Percentiles rank a stretch among this genome's conserved stretches.
phyloP scores from a whole-genome alignment of 1,284 basidiomycete genomes.

The Pseudozyma sp. region DNA sequence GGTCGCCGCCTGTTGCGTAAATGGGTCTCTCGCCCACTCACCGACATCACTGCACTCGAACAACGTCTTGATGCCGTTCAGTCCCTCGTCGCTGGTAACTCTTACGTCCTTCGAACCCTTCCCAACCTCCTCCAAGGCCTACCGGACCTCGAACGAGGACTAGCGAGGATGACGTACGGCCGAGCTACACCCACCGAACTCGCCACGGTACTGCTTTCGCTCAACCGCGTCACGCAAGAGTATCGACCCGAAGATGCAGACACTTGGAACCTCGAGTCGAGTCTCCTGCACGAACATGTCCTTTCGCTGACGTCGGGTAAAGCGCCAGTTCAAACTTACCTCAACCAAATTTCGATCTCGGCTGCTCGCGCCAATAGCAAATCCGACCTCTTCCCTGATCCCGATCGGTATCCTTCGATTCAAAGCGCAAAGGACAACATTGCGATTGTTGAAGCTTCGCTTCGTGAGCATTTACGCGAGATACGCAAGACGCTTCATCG shows the following conservation, averaged over 20 bases:
- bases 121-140: constrained; percentile 74
- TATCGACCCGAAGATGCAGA: constrained; percentile 73
- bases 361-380: constrained; percentile 79
- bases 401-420: constrained; percentile 78
- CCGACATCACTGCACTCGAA: constrained; percentile 76
- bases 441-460: constrained; percentile 77
- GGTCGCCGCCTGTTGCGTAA: constrained; percentile 83
- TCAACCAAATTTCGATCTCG: constrained; percentile 76
- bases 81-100: constrained; percentile 76
- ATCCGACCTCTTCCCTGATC: constrained; percentile 80
- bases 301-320: constrained; percentile 77
- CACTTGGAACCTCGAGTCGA: constrained; percentile 76
- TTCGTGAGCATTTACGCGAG: constrained; percentile 80
- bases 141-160: constrained; percentile 88
- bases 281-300: constrained; percentile 71
- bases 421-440: constrained; percentile 74
- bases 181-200: constrained; percentile 86
- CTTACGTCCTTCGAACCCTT: constrained; percentile 74
- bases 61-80: constrained; percentile 85
- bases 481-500: constrained; percentile 78
- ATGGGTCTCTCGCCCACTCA: constrained; percentile 88
- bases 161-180: constrained; percentile 89
- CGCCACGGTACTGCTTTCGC: constrained; percentile 79
- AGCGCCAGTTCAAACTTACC: constrained; percentile 71
- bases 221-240: constrained; percentile 79